A percentile compares a stretch with the other conserved stretches of the same genome.
phyloP scores from a whole-genome alignment of 1,139 yeast species.

The Scheffersomyces lignicola region DNA sequence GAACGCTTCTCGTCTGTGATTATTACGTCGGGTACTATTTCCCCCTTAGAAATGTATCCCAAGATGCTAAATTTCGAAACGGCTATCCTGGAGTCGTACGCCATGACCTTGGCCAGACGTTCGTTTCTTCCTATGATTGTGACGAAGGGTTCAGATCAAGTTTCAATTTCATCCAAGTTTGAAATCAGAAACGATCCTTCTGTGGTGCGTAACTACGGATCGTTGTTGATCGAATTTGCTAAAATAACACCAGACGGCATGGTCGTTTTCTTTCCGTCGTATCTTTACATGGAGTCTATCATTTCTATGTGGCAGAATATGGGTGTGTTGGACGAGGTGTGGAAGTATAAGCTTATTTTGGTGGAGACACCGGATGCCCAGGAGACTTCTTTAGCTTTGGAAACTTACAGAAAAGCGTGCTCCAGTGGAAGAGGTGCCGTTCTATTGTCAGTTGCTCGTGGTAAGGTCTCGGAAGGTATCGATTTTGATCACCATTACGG shows the following conservation, averaged over 20 bases:
- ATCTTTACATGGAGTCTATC: slow-evolving; percentile 95
- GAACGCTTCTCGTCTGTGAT: slow-evolving; percentile 92
- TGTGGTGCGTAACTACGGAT: slow-evolving; percentile 95
- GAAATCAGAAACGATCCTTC: slow-evolving; percentile 98
- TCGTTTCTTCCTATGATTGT: slow-evolving; percentile 94
- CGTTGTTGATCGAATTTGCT: slow-evolving; percentile 85
- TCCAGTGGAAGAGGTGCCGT: slow-evolving; percentile 98
- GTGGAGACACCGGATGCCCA: slow-evolving; percentile 99
- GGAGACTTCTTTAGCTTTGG: slow-evolving; percentile 92
- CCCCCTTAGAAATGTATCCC: slow-evolving; percentile 98
- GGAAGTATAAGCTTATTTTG: slow-evolving; percentile 91
- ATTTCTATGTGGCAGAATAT: slow-evolving; percentile 98
- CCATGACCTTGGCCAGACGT: slow-evolving; percentile 92
- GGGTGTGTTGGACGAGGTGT: slow-evolving; percentile 97
- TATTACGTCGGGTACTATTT: slow-evolving; percentile 95
- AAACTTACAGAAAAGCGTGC: slow-evolving; percentile 94
- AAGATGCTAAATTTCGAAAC: slow-evolving; percentile 94
- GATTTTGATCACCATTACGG: slow-evolving; percentile 99
- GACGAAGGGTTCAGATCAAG: slow-evolving; percentile 97
- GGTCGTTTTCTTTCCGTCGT: slow-evolving; percentile 97
- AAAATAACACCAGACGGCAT: slow-evolving; percentile 97
- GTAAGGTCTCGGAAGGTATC: slow-evolving; percentile 97
- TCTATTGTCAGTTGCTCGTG: slow-evolving; percentile 94
- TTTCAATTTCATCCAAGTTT: slow-evolving; percentile 91
- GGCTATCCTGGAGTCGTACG: slow-evolving; percentile 89